Conservation (phyloP, 2,329 filamentous ascomycete species). For the Alternaria novae-zelandiae region DNA sequence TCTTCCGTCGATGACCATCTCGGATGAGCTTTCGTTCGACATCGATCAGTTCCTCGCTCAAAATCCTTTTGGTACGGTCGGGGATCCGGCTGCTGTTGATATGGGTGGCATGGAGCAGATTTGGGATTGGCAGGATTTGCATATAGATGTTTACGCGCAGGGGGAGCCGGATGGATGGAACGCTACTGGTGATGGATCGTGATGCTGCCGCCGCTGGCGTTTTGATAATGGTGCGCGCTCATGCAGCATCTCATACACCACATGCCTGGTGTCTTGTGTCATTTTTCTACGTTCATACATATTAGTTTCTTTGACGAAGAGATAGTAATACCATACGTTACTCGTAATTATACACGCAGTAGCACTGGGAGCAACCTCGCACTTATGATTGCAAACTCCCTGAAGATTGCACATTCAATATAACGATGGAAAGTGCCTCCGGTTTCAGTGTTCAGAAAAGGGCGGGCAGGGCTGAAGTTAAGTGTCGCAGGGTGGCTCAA, state of each 20-base stretch:
- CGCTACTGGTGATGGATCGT: not conserved
- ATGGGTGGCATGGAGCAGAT: constrained; percentile 43
- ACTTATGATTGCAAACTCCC: too few species aligned
- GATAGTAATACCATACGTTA: too few species aligned
- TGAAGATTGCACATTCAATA: too few species aligned
- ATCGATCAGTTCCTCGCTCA: constrained; percentile 38
- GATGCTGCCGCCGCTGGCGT: too few species aligned
- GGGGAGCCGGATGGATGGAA: not conserved
- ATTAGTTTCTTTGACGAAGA: too few species aligned
- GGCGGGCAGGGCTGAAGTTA: not conserved
- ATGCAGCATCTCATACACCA: too few species aligned
- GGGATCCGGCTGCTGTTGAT: constrained; percentile 19
- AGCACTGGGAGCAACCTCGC: not conserved
- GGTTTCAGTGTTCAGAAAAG: not conserved
- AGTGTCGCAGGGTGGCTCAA: not conserved
- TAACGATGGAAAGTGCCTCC: too few species aligned
- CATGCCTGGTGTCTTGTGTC: too few species aligned
- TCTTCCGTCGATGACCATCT: not conserved
- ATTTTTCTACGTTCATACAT: not conserved
- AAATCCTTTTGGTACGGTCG: constrained; percentile 28
- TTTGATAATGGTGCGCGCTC: not conserved
- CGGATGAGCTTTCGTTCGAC: constrained; percentile 33
- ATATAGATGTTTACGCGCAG: constrained; percentile 25
- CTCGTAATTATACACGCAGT: too few species aligned
- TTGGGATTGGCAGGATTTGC: constrained; percentile 41